These are phyloP conservation scores for Macrophomina phaseolina DNA, from an alignment of 2,329 filamentous ascomycete species.

Conservation along the genomic window DNA sequence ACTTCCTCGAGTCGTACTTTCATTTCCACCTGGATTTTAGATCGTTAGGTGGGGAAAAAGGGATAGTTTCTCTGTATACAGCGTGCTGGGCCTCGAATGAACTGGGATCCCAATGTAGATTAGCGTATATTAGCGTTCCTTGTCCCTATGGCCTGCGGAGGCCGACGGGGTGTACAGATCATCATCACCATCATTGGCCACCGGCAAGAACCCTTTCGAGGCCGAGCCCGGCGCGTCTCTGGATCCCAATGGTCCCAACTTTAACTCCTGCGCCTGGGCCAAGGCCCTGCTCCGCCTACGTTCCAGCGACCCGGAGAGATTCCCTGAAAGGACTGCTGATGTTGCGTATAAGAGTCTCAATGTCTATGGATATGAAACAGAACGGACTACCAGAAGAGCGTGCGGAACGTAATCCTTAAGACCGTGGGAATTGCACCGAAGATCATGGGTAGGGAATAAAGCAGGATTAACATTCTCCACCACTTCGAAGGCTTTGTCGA, in stretches of 20 bases:
- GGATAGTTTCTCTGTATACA: too few relatives aligned
- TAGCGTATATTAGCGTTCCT: too few relatives aligned
- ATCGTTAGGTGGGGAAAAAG: too few relatives aligned
- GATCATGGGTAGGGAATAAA: conserved; percentile 38
- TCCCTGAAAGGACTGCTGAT: conserved; percentile 52
- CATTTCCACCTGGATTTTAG: too few relatives aligned
- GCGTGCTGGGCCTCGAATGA: too few relatives aligned
- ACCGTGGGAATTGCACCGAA: conserved; percentile 45
- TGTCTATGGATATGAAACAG: conserved; percentile 56
- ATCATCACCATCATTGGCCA: conserved; percentile 34
- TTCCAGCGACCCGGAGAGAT: conserved; percentile 48
- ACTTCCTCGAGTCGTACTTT: too few relatives aligned
- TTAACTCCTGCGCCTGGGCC: conserved; percentile 56
- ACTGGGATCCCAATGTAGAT: too few relatives aligned
- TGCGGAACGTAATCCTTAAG: conserved; percentile 54
- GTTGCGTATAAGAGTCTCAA: conserved; percentile 54
- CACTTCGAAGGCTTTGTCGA: conserved; percentile 70
- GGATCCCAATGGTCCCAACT: conserved; percentile 54
- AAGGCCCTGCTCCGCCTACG: conserved; percentile 57
- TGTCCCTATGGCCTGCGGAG: too few relatives aligned
- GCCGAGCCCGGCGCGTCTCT: conserved; percentile 50
- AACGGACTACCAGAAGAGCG: conserved; percentile 59
- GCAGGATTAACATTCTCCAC: conserved; percentile 67
- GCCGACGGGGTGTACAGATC: too few relatives aligned
- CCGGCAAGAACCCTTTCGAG: conserved; percentile 45